Base-by-base conservation (phyloP, 192 early-diverging fungal genomes). In the Anaeromyces robustus region DNA sequence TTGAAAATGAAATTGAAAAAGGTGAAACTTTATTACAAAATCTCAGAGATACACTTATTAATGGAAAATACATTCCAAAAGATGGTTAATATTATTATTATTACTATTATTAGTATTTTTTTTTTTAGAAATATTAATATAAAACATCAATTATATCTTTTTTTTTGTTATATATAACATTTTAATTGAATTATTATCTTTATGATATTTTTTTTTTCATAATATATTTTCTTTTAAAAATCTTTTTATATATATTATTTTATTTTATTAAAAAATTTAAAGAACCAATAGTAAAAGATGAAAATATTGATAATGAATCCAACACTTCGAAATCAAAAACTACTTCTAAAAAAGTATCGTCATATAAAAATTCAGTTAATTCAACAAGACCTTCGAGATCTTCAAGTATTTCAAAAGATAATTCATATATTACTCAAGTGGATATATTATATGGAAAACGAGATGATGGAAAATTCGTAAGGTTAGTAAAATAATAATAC, bases 1-100 rank as follows among this genome's bases (percentile, higher is more conserved):
- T 95, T 59, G 78, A 87, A 29, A 81, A 86, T 30, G 90, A 93
- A 43, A 85, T 95, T 26, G 85, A 80, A 26, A 92, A 89, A 80
- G 88, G 89, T 30, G 89, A 93, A 81, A 83, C 84, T 32, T 81
- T 88, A 79, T 84, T 93, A 17, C 80, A 82, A 12, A 91, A 90
- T 78, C 84, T 94, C 28, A 88, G 87, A 32, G 85, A 86, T 31
- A 86, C 87, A 37, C 82, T 89, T 29, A 80, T 87, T 26, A 88
- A 90, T 82, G 90, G 92, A 89, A 91, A 79, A 43, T 82, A 28
- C 26, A 29, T 12, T 19, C 17, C 41, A 34, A 31, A 77, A 29
- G 17, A 30, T 28, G 30, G 77, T 29, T 12, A 30, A 9, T 26
- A 29, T 34, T 78, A 2, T n/a, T 77, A 26, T 30, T 41, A 0